Conservation (phyloP, 2,329 filamentous ascomycete genomes). For the Hypoxylon sp. region DNA sequence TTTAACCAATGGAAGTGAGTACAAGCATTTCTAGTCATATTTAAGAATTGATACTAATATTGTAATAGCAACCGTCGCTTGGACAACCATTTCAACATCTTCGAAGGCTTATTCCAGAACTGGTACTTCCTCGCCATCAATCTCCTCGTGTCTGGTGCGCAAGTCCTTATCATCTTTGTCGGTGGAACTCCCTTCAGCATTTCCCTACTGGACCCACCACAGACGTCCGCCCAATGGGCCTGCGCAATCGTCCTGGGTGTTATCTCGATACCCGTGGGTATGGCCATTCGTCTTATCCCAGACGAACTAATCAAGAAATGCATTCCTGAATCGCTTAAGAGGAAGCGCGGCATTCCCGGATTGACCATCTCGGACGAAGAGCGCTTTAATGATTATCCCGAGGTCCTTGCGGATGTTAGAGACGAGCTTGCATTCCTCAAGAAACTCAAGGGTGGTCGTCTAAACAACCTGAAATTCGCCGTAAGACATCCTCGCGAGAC, state of each 20-base stretch:
- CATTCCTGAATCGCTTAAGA: constrained; percentile 68
- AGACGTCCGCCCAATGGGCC: constrained; percentile 86
- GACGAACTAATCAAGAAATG: constrained; percentile 74
- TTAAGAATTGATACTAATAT: constrained; percentile 45
- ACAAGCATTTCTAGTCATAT: constrained; percentile 52
- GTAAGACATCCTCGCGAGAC: constrained; percentile 82
- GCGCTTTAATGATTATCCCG: constrained; percentile 76
- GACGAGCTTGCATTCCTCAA: constrained; percentile 87
- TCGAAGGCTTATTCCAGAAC: constrained; percentile 88
- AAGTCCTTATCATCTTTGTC: constrained; percentile 90
- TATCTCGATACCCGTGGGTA: constrained; percentile 87
- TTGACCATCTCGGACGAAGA: constrained; percentile 77
- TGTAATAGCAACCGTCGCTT: constrained; percentile 82
- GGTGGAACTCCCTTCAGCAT: constrained; percentile 87
- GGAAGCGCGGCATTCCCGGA: constrained; percentile 64
- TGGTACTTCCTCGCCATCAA: constrained; percentile 92
- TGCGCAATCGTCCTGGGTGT: constrained; percentile 87
- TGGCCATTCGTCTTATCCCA: constrained; percentile 85
- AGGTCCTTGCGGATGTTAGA: constrained; percentile 79
- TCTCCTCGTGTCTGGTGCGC: constrained; percentile 87
- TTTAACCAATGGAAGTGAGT: constrained; percentile 97
- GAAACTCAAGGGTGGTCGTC: constrained; percentile 82
- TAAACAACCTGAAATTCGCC: constrained; percentile 85
- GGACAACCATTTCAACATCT: constrained; percentile 96
- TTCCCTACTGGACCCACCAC: constrained; percentile 60